Conservation (phyloP, 495 filamentous ascomycete species). For the Diplogelasinospora grovesii region DNA sequence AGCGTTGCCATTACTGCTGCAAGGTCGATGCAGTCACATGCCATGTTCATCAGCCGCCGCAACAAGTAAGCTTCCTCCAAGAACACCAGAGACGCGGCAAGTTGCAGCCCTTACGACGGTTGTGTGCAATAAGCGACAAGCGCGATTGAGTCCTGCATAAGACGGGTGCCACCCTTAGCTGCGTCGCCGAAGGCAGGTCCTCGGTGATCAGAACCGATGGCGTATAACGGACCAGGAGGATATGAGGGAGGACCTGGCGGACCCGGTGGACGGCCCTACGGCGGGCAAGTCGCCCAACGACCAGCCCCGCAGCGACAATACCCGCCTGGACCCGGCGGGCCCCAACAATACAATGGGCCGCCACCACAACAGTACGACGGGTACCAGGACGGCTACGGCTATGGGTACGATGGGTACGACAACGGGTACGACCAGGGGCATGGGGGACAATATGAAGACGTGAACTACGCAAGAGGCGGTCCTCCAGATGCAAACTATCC, state of each 20-base stretch:
- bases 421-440: constrained; percentile 36
- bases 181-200: constrained; percentile 14
- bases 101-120: too few relatives aligned
- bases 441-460: constrained; percentile 45
- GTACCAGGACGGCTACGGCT: constrained; percentile 47
- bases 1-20: too few relatives aligned
- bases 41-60: too few relatives aligned
- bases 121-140: too few relatives aligned
- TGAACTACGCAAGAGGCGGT: constrained; percentile 38
- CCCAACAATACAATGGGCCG: constrained; percentile 40
- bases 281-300: constrained; percentile 38
- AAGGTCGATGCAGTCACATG: too few relatives aligned
- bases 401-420: constrained; percentile 43
- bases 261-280: constrained; percentile 36
- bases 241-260: constrained; percentile 33
- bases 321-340: constrained; percentile 21
- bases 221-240: constrained; percentile 41
- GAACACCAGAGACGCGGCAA: too few relatives aligned
- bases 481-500: constrained; percentile 46
- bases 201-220: constrained; percentile 24
- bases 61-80: too few relatives aligned
- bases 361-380: constrained; percentile 42
- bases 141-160: too few relatives aligned
- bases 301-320: constrained; percentile 45
- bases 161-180: too few relatives aligned